Base-by-base conservation (phyloP, 257 asterid genomes). In the Eucommia ulmoides region DNA sequence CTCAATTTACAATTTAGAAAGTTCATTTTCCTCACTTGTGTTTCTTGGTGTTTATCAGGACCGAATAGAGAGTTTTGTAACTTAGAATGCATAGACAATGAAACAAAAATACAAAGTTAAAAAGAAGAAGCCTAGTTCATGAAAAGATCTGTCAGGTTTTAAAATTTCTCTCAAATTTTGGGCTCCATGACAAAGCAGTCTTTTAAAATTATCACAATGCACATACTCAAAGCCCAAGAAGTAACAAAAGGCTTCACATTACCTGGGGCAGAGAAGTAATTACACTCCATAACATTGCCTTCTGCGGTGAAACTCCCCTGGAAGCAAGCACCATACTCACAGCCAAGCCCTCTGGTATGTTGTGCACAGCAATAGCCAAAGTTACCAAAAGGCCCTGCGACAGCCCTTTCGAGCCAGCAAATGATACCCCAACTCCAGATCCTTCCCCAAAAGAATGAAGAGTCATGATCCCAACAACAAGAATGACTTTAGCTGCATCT, bases 401-500 rank as follows among this genome's bases (percentile, higher is more conserved):
- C 65, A 91, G 65, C 33, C 99, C 99, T 69, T 83, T 86, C 22
- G 98, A 85, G 47, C 98, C 95, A 57, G 98, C 98, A 70, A 86
- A 91, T 41, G 98, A 91, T 63, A 91, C 98, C 63, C 98, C 98
- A 45, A 91, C 98, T 20, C 98, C 98, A 51, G 98, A 84, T 33
- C 98, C 98, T 75, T 91, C 98, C 26, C 98, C 98, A 59, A 91
- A 83, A 56, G 98, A 91, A 80, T 91, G 98, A 60, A 91, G 96
- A 20, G 96, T 91, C 96, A 91, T 91, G 50, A 91, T 91, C 22
- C 98, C 98, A 58, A 91, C 93, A 20, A 91, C 95, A 60, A 91
- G 94, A 65, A 91, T 77, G 24, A 69, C 89, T 75, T 91, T 91
- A 58, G 94, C 59, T 64, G 98, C 98, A 23, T 91, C 98, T 26